Conservation (phyloP, 305 asterid genomes). For the Fraxinus sp. region DNA sequence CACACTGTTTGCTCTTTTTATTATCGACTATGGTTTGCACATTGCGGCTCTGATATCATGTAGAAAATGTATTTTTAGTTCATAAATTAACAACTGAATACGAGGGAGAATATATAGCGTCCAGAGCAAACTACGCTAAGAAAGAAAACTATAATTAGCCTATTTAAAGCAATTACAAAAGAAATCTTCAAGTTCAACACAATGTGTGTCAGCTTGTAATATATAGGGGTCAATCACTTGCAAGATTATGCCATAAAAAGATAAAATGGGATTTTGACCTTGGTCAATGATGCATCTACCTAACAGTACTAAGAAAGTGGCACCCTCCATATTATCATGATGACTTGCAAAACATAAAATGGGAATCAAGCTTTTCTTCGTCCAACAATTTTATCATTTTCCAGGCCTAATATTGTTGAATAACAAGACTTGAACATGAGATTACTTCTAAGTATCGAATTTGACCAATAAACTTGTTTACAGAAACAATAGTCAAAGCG, state of each 20-base stretch:
- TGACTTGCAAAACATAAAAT: neutral
- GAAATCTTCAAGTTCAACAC: neutral
- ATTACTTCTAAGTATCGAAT: slow-evolving; percentile 1
- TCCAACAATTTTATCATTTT: slow-evolving; percentile 1
- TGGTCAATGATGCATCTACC: neutral
- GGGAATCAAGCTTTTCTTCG: neutral
- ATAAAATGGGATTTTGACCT: neutral
- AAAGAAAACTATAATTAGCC: neutral
- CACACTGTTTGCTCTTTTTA: neutral
- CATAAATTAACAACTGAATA: neutral
- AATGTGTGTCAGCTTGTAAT: neutral
- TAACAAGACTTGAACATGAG: slow-evolving; percentile 9
- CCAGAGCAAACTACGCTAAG: neutral
- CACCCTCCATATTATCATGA: neutral
- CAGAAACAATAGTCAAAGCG: neutral
- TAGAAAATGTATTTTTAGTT: neutral
- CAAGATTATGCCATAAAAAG: neutral
- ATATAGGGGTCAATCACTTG: neutral
- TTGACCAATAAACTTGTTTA: slow-evolving; percentile 1
- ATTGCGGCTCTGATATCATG: neutral
- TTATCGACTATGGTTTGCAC: neutral
- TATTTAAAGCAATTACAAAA: neutral
- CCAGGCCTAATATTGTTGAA: slow-evolving; percentile 5
- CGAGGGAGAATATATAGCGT: neutral
- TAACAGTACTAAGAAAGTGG: neutral